A percentile compares a stretch with the other conserved stretches of the same genome.
phyloP scores from a whole-genome alignment of 345 rosid species.

The Salix caprea region DNA sequence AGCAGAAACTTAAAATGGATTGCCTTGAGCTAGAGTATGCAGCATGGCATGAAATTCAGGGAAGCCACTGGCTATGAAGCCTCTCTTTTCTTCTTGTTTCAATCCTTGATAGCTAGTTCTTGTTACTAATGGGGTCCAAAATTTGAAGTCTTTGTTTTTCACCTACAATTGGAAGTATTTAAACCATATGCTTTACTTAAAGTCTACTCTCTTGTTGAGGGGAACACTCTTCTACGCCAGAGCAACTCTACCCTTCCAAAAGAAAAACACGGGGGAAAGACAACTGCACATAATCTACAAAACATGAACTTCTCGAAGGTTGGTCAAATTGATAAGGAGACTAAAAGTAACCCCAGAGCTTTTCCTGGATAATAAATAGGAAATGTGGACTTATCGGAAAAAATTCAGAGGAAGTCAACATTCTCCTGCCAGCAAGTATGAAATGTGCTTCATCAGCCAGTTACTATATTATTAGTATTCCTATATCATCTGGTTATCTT shows the following conservation, averaged over 20 bases:
- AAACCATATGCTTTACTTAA: neutral
- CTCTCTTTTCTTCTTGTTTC: neutral
- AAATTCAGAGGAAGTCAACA: neutral
- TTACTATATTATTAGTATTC: neutral
- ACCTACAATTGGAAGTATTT: neutral
- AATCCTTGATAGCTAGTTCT: neutral
- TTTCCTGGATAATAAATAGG: neutral
- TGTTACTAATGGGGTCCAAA: neutral
- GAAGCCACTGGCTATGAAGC: neutral
- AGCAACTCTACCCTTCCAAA: neutral
- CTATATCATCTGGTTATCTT: neutral
- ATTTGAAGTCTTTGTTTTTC: neutral
- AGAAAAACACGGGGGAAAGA: neutral
- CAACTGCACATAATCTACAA: too few relatives aligned
- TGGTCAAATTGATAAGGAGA: neutral
- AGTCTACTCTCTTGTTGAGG: neutral
- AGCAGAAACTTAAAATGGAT: neutral
- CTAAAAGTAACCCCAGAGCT: neutral
- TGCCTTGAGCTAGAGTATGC: neutral
- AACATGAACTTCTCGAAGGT: too few relatives aligned
- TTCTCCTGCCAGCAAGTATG: neutral
- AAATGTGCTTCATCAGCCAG: neutral
- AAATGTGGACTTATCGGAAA: neutral
- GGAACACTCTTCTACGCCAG: neutral
- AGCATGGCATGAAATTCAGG: neutral